A percentile compares a stretch with the other conserved stretches of the same genome.
Conservation (phyloP, 2,329 filamentous ascomycete genomes). For the Xylaria sp. region DNA sequence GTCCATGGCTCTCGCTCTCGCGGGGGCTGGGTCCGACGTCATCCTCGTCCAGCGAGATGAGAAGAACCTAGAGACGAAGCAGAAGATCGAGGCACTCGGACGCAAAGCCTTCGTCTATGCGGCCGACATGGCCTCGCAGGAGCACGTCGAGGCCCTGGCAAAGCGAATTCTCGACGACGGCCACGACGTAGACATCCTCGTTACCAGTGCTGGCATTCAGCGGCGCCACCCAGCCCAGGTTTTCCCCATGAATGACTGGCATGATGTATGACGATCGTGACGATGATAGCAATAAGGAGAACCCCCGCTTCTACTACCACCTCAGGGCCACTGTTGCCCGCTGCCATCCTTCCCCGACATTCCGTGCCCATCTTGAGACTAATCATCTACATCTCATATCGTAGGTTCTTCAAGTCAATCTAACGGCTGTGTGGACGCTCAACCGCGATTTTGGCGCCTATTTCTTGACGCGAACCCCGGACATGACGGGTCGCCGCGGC, state of each 20-base stretch:
- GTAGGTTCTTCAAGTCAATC: conserved; percentile 78
- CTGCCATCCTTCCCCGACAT: neutral
- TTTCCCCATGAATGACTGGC: conserved; percentile 82
- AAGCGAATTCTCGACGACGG: conserved; percentile 70
- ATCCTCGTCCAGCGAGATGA: conserved; percentile 63
- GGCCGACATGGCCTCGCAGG: conserved; percentile 71
- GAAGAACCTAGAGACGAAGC: conserved; percentile 62
- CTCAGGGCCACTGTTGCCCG: neutral
- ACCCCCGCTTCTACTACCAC: too few species aligned
- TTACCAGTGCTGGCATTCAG: conserved; percentile 89
- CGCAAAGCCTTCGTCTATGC: conserved; percentile 74
- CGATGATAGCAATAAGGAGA: neutral
- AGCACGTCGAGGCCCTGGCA: conserved; percentile 68
- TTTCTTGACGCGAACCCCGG: conserved; percentile 71
- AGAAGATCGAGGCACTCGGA: conserved; percentile 71
- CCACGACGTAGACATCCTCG: conserved; percentile 76
- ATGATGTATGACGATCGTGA: conserved; percentile 65
- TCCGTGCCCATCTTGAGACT: neutral
- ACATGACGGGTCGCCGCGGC: conserved; percentile 68
- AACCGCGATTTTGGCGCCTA: conserved; percentile 81
- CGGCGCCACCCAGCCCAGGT: conserved; percentile 77
- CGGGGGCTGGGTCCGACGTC: conserved; percentile 66
- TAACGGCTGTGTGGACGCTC: conserved; percentile 82
- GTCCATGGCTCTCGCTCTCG: conserved; percentile 66
- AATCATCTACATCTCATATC: neutral